phyloP scores from a whole-genome alignment of 129 eudicot species.

The Scalesia atractyloides region DNA sequence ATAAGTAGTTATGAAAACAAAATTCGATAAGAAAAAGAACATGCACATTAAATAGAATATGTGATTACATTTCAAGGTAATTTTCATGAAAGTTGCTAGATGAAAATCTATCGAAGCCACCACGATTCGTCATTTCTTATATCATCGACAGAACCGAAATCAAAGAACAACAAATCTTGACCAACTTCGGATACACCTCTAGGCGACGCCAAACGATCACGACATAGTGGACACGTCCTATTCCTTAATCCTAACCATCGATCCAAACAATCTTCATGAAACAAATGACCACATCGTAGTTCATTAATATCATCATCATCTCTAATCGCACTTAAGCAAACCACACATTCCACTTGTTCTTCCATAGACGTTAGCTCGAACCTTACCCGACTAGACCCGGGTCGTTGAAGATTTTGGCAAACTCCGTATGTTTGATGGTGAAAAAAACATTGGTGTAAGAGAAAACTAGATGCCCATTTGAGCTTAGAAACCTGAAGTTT shows the following conservation, averaged over 20 bases:
- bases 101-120: conserved; percentile 28
- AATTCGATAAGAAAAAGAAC: too few species aligned
- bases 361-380: neutral
- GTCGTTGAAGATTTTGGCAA: too few species aligned
- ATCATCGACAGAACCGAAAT: neutral
- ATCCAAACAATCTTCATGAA: conserved; percentile 43
- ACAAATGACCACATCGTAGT: conserved; percentile 38
- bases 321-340: conserved; percentile 33
- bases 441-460: conserved; percentile 37
- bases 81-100: neutral
- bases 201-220: conserved; percentile 23
- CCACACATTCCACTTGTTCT: conserved; percentile 36
- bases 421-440: conserved; percentile 5
- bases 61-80: too few species aligned
- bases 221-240: conserved; percentile 41
- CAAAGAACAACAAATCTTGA: conserved; percentile 17
- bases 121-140: conserved; percentile 17
- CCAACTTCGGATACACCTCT: conserved; percentile 9
- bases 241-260: conserved; percentile 35
- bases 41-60: too few species aligned
- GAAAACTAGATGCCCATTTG: conserved; percentile 35
- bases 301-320: conserved; percentile 38
- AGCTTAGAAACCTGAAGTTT: conserved; percentile 5
- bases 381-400: neutral
- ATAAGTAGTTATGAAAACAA: too few species aligned